These are phyloP conservation scores for Colletotrichum sp. DNA, from an alignment of 2,329 filamentous ascomycete species.

Conservation along the genomic window DNA sequence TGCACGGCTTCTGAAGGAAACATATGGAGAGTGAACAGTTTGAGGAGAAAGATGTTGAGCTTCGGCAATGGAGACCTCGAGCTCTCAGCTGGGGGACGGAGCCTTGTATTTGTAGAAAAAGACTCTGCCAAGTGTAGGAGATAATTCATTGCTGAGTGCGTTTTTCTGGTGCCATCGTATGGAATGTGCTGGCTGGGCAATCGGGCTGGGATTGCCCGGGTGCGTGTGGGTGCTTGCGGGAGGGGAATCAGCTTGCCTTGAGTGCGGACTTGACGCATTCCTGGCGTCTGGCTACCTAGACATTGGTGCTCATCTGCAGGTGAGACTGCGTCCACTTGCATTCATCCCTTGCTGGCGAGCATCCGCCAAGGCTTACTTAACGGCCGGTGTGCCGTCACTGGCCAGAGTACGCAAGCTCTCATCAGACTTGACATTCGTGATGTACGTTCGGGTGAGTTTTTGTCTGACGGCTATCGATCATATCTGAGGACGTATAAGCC, in stretches of 20 bases:
- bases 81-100: not conserved
- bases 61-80: not conserved
- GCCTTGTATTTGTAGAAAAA: conserved; percentile 15
- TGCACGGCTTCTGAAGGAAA: not conserved
- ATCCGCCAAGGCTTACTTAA: not conserved
- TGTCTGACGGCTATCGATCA: too few relatives aligned
- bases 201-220: not conserved
- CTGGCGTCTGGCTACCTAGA: not conserved
- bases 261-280: not conserved
- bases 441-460: too few relatives aligned
- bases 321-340: not conserved
- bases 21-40: not conserved
- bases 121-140: conserved; percentile 5
- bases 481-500: too few relatives aligned
- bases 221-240: not conserved
- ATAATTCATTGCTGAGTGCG: conserved; percentile 8
- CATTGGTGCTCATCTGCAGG: not conserved
- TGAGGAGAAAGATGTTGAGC: not conserved
- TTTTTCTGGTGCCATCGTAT: not conserved
- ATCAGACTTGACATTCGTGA: too few relatives aligned
- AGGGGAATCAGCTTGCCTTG: not conserved
- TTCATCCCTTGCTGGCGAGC: not conserved
- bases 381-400: too few relatives aligned
- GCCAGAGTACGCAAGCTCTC: too few relatives aligned
- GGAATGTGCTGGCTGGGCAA: conserved; percentile 6